Base-by-base conservation (phyloP, 2,329 filamentous ascomycete species). In the Monosporascus sp. region DNA sequence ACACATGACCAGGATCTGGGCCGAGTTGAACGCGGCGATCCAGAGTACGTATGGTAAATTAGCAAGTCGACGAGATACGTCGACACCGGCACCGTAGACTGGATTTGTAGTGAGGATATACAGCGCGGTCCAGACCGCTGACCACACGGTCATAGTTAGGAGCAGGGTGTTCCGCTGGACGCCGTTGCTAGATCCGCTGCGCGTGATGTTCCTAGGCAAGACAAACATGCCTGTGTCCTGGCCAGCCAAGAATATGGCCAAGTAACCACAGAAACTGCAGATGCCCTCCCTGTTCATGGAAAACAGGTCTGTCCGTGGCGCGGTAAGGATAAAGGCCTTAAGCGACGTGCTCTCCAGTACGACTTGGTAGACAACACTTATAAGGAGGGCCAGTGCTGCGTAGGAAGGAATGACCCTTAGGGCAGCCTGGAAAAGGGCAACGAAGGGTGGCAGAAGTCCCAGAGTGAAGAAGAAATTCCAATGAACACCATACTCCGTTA, bases 391-490 rank as follows among this genome's bases (percentile, higher is more conserved):
- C 27, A 97, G 78, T 1, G 82, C 76, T 17, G 90, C 87, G 65
- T 90, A 93, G 1, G 89, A 93, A 3, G 89, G 88, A 4, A 96
- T 72, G 52, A 88, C 65, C 17, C 79, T 76, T 54, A 93, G 81
- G 0, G 86, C 74, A 1, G 87, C 81, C 67, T 95, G 89, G 56
- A 93, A 89, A 0, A 94, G 69, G 27, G 93, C 91, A 50, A 96
- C 85, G 64, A 96, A 96, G 1, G 92, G 92, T 1, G 93, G 90
- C 24, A 99, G 74, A 48, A 97, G 81, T 6, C 86, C 92, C 9
- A 99, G 78, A 0, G 94, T 99, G 73, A 97, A 97, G 79, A 99
- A 99, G 72, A 99, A 99, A 71, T 99, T 99, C 94, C 94, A 99
- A 71, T 99, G 94, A 9, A 99, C 90, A 44, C 94, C 94, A 67